Conservation (phyloP, 1,284 basidiomycete species). For the Pholiota adiposa region DNA sequence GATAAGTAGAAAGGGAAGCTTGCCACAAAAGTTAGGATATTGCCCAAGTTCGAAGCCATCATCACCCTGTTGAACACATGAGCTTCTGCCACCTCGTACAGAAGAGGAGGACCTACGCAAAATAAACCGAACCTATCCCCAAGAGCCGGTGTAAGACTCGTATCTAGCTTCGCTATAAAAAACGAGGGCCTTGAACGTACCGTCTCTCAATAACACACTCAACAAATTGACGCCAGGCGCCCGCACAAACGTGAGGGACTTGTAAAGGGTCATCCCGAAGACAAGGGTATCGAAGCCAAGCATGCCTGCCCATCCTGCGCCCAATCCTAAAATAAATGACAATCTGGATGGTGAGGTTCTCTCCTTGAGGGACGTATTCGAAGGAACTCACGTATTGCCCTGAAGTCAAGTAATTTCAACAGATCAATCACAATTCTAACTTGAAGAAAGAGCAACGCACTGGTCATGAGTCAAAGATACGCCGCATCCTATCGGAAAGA, state of each 20-base stretch:
- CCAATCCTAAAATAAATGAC: conserved; percentile 29
- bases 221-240: conserved; percentile 30
- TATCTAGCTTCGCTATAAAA: neutral
- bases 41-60: conserved; percentile 34
- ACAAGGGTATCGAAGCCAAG: conserved; percentile 43
- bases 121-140: conserved; percentile 39
- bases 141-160: neutral
- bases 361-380: too few relatives aligned
- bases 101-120: too few relatives aligned
- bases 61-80: conserved; percentile 33
- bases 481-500: conserved; percentile 20
- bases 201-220: conserved; percentile 40
- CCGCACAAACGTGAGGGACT: conserved; percentile 36
- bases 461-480: conserved; percentile 16
- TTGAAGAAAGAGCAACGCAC: conserved; percentile 18
- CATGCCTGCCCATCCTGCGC: conserved; percentile 41
- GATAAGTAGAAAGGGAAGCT: conserved; percentile 2
- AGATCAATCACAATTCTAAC: too few relatives aligned
- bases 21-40: conserved; percentile 41
- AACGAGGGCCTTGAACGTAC: neutral
- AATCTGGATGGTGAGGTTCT: neutral
- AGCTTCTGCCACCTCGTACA: too few relatives aligned
- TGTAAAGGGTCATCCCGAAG: conserved; percentile 47
- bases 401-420: too few relatives aligned
- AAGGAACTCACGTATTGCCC: conserved; percentile 25